Base-by-base conservation (phyloP, 2,329 filamentous ascomycete species). In the Xylariaceae sp. region DNA sequence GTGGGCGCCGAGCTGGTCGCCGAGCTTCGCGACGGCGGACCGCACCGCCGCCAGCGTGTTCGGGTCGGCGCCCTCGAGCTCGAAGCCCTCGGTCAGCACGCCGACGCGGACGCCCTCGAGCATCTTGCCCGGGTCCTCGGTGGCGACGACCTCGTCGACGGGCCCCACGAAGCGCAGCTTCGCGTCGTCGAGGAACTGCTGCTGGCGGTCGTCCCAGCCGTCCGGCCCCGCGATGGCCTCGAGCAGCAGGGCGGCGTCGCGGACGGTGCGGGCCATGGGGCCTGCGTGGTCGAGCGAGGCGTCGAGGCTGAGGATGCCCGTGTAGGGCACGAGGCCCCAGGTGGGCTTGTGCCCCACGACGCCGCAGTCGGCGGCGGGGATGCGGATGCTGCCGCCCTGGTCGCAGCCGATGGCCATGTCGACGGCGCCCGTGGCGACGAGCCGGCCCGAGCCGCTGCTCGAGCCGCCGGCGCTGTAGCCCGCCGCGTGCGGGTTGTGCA, bases 391-490 rank as follows among this genome's bases (percentile, higher is more conserved):
- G 8, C 56, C 57, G 14, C 53, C 57, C 35, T 58, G 56, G 28
- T 60, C 57, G 26, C 52, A 51, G 5, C 57, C 57, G 18, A 60
- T 43, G 6, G 53, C 55, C 13, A 58, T 43, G 21, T 58, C 55
- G 5, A 51, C 54, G 6, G 43, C 44, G 2, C 50, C 52, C 3
- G 41, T 46, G 2, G 56, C 60, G 2, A 72, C 65, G 10, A 72
- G 52, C 4, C 59, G 59, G 5, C 66, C 66, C 9, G 56, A 63
- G 18, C 60, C 64, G 37, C 62, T 65, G 37, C 48, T 51, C 2
- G 48, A 51, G n/a, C 68, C 67, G n/a, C 67, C 66, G 23, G 60
- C 58, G 3, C 58, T 63, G 39, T 65, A 68, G 2, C 64, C 64
- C 15, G 51, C 39, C 0, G 61, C 64, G 36, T 60, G 62, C 0